Base-by-base conservation (phyloP, 768 basidiomycete genomes). In the Kwoniella pini region DNA sequence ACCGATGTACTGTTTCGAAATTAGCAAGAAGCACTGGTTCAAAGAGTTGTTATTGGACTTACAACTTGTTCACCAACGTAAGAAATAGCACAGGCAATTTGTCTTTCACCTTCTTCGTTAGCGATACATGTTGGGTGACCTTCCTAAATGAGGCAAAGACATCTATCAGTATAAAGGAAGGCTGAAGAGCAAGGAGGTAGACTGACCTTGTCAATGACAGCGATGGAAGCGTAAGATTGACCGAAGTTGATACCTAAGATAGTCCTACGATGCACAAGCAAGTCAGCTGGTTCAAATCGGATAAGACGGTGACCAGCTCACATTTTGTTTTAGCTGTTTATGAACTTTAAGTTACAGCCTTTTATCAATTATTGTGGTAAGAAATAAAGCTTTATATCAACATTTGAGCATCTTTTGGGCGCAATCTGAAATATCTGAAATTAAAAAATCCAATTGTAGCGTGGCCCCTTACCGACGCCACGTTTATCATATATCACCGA, bases 101-200 rank as follows among this genome's bases (percentile, higher is more conserved):
- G 95, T 30, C 96, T 88, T 76, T 97, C 95, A 28, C 96, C 95
- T 76, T 98, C 95, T 76, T 98, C 94, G 77, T 97, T 98, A 4
- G 94, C 96, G 62, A 98, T 97, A 76, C 91, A 95, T 74, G 93
- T 90, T 42, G 94, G 88, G 28, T 89, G 82, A 12, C 90, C 90
- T 80, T 96, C 92, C 91, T 94, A n/a, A n/a, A n/a, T n/a, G n/a
- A n/a, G n/a, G 64, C 28, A 57, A 21, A 11, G n/a, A 15, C 10
- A 31, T 33, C 2, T 28, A 24, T 31, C 27, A 33, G 19, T 30
- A n/a, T 28, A 30, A n/a, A 7, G 5, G 15, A 13, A 31, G 19
- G 4, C n/a, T 10, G n/a, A n/a, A 30, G 19, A 24, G 33, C 21
- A 3, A 33, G 19, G 21, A 46, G n/a, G 1, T 24, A 19, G n/a